Evolutionary conservation across 495 filamentous ascomycete genomes (phyloP).

Genomic region (Pyrenula aspistea): DNA sequence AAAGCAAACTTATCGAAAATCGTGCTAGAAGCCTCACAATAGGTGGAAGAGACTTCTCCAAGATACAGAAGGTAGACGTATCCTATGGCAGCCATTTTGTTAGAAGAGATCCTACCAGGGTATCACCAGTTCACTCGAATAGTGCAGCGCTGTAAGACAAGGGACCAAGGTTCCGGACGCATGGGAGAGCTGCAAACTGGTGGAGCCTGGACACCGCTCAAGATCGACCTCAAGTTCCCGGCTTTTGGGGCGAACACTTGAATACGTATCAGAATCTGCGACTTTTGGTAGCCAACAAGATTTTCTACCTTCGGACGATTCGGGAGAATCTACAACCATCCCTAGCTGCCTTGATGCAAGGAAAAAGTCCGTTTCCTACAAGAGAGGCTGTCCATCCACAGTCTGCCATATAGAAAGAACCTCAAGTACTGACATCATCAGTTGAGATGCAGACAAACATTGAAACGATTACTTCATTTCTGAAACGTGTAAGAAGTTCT

Average conservation of each 20-base stretch:
- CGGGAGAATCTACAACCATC: not conserved
- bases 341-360: not conserved
- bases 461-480: not conserved
- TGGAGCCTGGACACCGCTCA: not conserved
- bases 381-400: too few relatives aligned
- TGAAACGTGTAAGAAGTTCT: not conserved
- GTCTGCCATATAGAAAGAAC: not conserved
- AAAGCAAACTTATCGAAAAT: too few relatives aligned
- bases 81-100: too few relatives aligned
- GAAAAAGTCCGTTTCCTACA: too few relatives aligned
- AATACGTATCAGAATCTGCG: not conserved
- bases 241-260: not conserved
- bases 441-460: not conserved
- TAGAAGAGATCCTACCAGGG: too few relatives aligned
- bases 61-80: not conserved
- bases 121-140: too few relatives aligned
- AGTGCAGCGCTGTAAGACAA: not conserved
- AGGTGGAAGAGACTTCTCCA: not conserved
- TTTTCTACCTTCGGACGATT: not conserved
- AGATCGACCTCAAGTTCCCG: not conserved
- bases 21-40: too few relatives aligned
- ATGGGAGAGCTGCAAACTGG: not conserved
- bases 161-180: not conserved
- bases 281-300: not conserved
- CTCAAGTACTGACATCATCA: not conserved